Evolutionary conservation across 495 filamentous ascomycete genomes (phyloP).

Genomic region (Penicillium salamii): DNA sequence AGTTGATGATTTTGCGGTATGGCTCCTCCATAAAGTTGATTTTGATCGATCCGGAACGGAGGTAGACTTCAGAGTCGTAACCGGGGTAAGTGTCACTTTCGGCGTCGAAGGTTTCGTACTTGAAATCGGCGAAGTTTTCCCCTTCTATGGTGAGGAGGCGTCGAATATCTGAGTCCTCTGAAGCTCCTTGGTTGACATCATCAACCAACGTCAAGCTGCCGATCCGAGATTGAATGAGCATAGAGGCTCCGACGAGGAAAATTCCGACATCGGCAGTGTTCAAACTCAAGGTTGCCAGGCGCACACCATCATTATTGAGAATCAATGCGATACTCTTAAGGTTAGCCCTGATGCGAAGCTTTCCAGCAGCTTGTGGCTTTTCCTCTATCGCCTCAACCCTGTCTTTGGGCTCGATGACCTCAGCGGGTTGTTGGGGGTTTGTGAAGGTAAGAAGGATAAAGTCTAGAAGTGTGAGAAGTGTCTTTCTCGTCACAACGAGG

Average conservation of each 20-base stretch:
- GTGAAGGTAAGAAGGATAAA: constrained; percentile 95
- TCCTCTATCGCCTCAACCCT: constrained; percentile 47
- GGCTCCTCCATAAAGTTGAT: constrained; percentile 96
- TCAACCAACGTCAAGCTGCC: constrained; percentile 87
- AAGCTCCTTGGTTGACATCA: constrained; percentile 89
- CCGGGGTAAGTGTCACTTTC: constrained; percentile 75
- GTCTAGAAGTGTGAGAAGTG: constrained; percentile 89
- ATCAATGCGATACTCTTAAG: constrained; percentile 90
- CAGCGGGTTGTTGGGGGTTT: constrained; percentile 53
- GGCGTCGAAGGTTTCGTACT: constrained; percentile 91
- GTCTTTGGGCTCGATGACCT: constrained; percentile 24
- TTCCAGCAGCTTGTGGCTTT: constrained; percentile 41
- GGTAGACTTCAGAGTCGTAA: constrained; percentile 87
- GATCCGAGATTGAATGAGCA: constrained; percentile 81
- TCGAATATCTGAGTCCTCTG: constrained; percentile 73
- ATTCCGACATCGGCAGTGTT: constrained; percentile 88
- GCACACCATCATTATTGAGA: constrained; percentile 97
- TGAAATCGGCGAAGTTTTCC: constrained; percentile 94
- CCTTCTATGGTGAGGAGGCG: constrained; percentile 92
- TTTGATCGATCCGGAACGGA: constrained; percentile 90
- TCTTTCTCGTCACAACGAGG: constrained; percentile 87
- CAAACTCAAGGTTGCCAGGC: constrained; percentile 87
- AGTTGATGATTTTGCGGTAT: constrained; percentile 97
- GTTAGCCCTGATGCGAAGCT: constrained; percentile 83
- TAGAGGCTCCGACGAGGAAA: constrained; percentile 76